Evolutionary conservation across 73 alveolate species (phyloP).

Genomic region (Stentor roeselii): DNA sequence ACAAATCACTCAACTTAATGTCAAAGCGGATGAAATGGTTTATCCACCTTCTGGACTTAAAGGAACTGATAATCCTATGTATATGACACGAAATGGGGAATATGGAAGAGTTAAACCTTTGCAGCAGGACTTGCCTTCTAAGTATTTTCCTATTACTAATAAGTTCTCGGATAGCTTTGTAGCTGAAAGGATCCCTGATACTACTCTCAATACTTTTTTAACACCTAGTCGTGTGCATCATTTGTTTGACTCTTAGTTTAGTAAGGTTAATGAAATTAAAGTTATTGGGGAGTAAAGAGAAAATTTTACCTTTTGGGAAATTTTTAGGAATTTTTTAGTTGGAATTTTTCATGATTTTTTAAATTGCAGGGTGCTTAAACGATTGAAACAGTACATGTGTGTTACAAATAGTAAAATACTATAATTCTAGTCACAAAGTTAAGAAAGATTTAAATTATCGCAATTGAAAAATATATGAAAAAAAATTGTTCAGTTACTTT

Average conservation of each 20-base stretch:
- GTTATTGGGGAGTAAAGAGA: no score
- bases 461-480: no score
- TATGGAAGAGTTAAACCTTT: constrained; percentile 25
- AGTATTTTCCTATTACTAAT: constrained; percentile 16
- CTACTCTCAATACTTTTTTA: constrained; percentile 12
- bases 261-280: no score
- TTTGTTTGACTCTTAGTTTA: constrained; percentile 28
- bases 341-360: no score
- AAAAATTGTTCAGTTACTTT: no score
- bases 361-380: no score
- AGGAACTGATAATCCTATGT: constrained; percentile 5
- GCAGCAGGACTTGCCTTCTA: constrained; percentile 18
- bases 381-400: no score
- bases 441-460: no score
- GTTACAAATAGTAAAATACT: no score
- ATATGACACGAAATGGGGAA: constrained; percentile 23
- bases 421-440: no score
- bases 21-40: constrained; percentile 26
- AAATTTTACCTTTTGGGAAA: no score
- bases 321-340: no score
- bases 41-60: constrained; percentile 21
- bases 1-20: background rate
- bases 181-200: constrained; percentile 24
- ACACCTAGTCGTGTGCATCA: constrained; percentile 28
- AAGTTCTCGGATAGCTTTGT: constrained; percentile 26